Evolutionary conservation across 2,329 filamentous ascomycete genomes (phyloP).

Genomic region (Aspergillus candidus): DNA sequence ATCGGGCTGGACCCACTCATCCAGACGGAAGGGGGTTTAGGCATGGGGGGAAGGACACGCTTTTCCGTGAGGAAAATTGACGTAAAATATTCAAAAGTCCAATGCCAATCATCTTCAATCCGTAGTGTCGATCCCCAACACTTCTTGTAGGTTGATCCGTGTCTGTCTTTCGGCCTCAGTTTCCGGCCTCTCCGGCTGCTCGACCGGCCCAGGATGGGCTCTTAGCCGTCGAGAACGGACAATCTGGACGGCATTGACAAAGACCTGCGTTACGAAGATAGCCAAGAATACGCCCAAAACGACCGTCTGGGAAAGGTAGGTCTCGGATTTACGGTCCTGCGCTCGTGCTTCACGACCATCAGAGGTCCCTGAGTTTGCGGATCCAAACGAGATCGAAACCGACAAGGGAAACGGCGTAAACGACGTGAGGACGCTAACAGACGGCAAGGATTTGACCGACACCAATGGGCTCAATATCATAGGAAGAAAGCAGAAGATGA

Average conservation of each 20-base stretch:
- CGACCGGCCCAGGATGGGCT: slow-evolving; percentile 1
- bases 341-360: slow-evolving; percentile 3
- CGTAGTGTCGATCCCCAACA: too few relatives aligned
- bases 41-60: too few relatives aligned
- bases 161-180: neutral
- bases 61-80: too few relatives aligned
- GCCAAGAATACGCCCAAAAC: slow-evolving; percentile 28
- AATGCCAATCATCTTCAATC: too few relatives aligned
- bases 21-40: too few relatives aligned
- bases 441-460: slow-evolving; percentile 16
- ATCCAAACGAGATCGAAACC: slow-evolving; percentile 29
- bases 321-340: slow-evolving; percentile 9
- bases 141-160: too few relatives aligned
- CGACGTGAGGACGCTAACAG: slow-evolving; percentile 25
- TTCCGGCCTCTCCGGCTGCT: neutral
- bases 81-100: too few relatives aligned
- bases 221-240: slow-evolving; percentile 17
- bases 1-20: too few relatives aligned
- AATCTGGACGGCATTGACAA: slow-evolving; percentile 23
- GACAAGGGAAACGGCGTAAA: slow-evolving; percentile 33
- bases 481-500: slow-evolving; percentile 28
- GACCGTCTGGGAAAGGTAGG: slow-evolving; percentile 27
- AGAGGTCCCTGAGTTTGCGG: slow-evolving; percentile 8
- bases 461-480: slow-evolving; percentile 21
- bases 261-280: slow-evolving; percentile 27